phyloP scores from a whole-genome alignment of 2,329 filamentous ascomycete species.

The Sclerotinia borealis region DNA sequence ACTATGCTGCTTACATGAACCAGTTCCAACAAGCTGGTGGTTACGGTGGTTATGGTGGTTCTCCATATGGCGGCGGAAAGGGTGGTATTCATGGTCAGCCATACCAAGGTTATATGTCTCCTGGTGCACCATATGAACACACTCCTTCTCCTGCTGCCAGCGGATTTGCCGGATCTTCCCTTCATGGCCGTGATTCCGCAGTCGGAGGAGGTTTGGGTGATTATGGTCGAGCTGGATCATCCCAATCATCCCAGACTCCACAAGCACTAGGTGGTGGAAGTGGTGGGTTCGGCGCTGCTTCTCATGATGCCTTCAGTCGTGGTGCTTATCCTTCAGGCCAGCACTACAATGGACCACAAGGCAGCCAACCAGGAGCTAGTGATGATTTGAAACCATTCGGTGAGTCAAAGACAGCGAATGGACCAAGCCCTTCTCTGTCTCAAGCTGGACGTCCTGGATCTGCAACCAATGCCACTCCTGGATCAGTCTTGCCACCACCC shows the following conservation, averaged over 20 bases:
- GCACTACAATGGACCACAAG: slow-evolving; percentile 29
- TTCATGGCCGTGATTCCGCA: slow-evolving; percentile 33
- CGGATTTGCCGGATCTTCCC: slow-evolving; percentile 29
- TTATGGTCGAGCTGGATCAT: slow-evolving; percentile 32
- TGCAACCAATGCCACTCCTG: slow-evolving; percentile 32
- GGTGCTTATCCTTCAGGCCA: slow-evolving; percentile 33
- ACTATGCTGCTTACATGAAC: slow-evolving; percentile 56
- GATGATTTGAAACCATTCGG: slow-evolving; percentile 35
- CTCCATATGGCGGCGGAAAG: slow-evolving; percentile 31
- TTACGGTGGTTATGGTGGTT: slow-evolving; percentile 33
- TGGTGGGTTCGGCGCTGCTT: slow-evolving; percentile 28
- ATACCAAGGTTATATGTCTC: slow-evolving; percentile 33
- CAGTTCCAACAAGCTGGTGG: slow-evolving; percentile 41
- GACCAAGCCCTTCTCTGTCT: slow-evolving; percentile 33
- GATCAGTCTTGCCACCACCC: slow-evolving; percentile 32
- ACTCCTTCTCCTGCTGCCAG: slow-evolving; percentile 32
- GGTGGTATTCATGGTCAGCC: slow-evolving; percentile 32
- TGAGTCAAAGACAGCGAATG: slow-evolving; percentile 32
- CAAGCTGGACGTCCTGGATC: slow-evolving; percentile 34
- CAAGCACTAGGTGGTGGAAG: slow-evolving; percentile 31
- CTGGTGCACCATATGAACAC: slow-evolving; percentile 33
- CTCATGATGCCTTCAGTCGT: slow-evolving; percentile 33
- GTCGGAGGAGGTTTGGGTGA: slow-evolving; percentile 31
- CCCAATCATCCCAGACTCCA: slow-evolving; percentile 31
- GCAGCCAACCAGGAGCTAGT: slow-evolving; percentile 27